Base-by-base conservation (phyloP, 768 basidiomycete species). In the Mycena chlorophos region DNA sequence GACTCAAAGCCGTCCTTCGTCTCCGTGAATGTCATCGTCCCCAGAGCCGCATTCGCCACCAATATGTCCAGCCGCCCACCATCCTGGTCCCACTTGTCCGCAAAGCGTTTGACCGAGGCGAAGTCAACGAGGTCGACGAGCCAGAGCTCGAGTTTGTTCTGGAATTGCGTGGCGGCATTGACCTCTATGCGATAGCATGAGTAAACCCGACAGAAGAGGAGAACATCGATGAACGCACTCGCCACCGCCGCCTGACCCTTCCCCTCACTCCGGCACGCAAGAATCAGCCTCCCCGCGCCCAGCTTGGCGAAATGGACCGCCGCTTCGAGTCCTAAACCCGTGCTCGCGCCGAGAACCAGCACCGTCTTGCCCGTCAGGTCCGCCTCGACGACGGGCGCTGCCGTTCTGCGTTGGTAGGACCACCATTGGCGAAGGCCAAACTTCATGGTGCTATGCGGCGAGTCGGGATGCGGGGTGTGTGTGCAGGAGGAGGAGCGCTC, bases 331-430 rank as follows among this genome's bases (percentile, higher is more conserved):
- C 81, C 81, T 5, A 81, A 55, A 3, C 80, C 84, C 20, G 70
- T 70, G 59, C 84, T 85, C 4, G 81, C 78, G 16, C 73, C 75
- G 27, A 73, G 71, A 22, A 85, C 73, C 20, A 84, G 50, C n/a
- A 83, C 70, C 5, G 77, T 79, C 61, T 78, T 80, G 5, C 75
- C 77, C 10, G 65, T 62, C 20, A 83, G 67, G 55, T 79, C 73
- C 0, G 62, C 69, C 2, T 63, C 58, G 19, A 68, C 66, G 2
- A 76, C 69, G 3, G 70, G 68, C 6, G 71, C 69, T 12, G 69
- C 52, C 2, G 48, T 57, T 14, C 31, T 57, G 10, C 55, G 50
- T 46, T 74, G 72, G 4, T 62, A 42, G 13, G 13, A 5, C 13
- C 13, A 14, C 40, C 40, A 42, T 19, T 14, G 40, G 40, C 8